These are phyloP conservation scores for Aspergillus cristatus DNA, from an alignment of 495 filamentous ascomycete species.

Conservation along the genomic window DNA sequence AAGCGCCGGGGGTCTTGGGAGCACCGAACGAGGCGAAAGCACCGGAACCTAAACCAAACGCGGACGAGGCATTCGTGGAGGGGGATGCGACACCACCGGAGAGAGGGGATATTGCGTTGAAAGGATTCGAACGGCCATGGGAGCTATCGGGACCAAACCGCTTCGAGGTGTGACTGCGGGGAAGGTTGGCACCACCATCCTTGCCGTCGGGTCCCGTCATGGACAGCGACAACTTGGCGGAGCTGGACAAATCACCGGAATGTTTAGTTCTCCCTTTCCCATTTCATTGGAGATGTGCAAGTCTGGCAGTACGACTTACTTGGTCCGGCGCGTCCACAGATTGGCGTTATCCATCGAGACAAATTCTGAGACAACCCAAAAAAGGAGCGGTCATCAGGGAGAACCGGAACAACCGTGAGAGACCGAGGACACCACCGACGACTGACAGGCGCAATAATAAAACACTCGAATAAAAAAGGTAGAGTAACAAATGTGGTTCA, in stretches of 20 bases:
- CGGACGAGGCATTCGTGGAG: slow-evolving; percentile 76
- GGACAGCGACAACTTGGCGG: slow-evolving; percentile 84
- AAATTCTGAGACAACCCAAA: slow-evolving; percentile 31
- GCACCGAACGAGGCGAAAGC: slow-evolving; percentile 96
- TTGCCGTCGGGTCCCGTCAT: slow-evolving; percentile 55
- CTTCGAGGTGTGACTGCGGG: slow-evolving; percentile 62
- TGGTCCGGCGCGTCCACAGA: slow-evolving; percentile 87
- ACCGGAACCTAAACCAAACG: slow-evolving; percentile 88
- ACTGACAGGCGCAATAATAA: neutral
- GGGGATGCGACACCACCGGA: slow-evolving; percentile 71
- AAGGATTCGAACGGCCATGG: slow-evolving; percentile 76
- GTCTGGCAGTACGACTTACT: slow-evolving; percentile 46
- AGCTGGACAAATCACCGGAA: slow-evolving; percentile 34
- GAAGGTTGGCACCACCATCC: slow-evolving; percentile 48
- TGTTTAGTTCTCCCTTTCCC: slow-evolving; percentile 4
- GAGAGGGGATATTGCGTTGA: slow-evolving; percentile 68
- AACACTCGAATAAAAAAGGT: too few relatives aligned
- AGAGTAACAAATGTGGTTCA: too few relatives aligned
- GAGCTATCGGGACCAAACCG: slow-evolving; percentile 70
- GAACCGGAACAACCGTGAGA: slow-evolving; percentile 14
- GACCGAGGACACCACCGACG: slow-evolving; percentile 1
- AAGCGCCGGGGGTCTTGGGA: slow-evolving; percentile 77
- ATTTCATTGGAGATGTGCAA: neutral
- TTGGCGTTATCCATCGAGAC: slow-evolving; percentile 55
- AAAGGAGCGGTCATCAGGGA: slow-evolving; percentile 35